Conservation (phyloP, 2,329 filamentous ascomycete species). For the Diaporthe helianthi region DNA sequence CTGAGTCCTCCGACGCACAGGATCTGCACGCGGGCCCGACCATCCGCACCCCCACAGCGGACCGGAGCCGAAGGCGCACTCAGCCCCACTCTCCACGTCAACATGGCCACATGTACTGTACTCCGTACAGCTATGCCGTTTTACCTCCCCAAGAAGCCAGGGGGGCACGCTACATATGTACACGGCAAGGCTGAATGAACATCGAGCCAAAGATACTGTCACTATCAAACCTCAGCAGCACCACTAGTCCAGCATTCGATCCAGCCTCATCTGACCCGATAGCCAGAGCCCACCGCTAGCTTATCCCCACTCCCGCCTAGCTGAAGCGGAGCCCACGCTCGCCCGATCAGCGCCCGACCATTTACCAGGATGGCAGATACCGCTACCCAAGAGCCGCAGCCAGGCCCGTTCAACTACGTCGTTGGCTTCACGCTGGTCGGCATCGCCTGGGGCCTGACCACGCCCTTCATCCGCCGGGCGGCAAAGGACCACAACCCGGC, state of each 20-base stretch:
- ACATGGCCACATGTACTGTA: too few relatives aligned
- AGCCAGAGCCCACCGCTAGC: not conserved
- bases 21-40: slow-evolving; percentile 23
- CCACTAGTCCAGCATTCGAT: slow-evolving; percentile 7
- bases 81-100: slow-evolving; percentile 19
- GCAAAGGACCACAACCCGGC: slow-evolving; percentile 76
- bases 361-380: slow-evolving; percentile 18
- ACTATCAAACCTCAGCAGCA: slow-evolving; percentile 6
- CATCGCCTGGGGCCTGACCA: slow-evolving; percentile 91
- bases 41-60: slow-evolving; percentile 6
- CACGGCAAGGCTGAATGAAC: slow-evolving; percentile 21
- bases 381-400: slow-evolving; percentile 42
- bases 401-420: slow-evolving; percentile 78
- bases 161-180: not conserved
- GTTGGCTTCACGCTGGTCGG: slow-evolving; percentile 90
- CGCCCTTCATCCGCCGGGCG: slow-evolving; percentile 87
- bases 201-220: not conserved
- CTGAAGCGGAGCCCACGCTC: slow-evolving; percentile 10
- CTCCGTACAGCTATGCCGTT: slow-evolving; percentile 7
- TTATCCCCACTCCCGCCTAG: slow-evolving; percentile 5
- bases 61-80: slow-evolving; percentile 12
- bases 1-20: not conserved
- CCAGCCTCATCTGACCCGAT: slow-evolving; percentile 12
- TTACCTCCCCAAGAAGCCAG: not conserved
- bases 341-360: slow-evolving; percentile 13